Conservation (phyloP, 345 rosid genomes). For the Pugionium dolabratum region DNA sequence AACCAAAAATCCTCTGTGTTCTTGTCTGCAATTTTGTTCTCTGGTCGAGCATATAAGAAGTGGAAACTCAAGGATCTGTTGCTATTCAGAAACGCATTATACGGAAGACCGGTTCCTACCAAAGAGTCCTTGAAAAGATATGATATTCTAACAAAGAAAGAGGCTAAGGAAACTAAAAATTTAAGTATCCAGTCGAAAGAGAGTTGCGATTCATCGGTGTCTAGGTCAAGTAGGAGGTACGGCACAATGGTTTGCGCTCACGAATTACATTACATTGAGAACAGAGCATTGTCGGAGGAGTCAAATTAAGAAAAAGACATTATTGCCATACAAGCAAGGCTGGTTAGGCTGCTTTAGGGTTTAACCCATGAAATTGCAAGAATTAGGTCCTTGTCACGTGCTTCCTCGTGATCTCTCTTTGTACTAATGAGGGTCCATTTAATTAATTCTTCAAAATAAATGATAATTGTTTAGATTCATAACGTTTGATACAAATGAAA, state of each 20-base stretch:
- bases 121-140: constrained; percentile 54
- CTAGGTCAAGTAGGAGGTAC: constrained; percentile 45
- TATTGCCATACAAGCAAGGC: constrained; percentile 89
- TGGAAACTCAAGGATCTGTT: constrained; percentile 85
- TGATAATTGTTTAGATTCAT: too few species aligned
- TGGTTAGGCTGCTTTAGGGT: constrained; percentile 86
- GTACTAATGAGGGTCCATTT: constrained; percentile 14
- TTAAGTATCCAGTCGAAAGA: constrained; percentile 74
- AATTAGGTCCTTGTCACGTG: constrained; percentile 73
- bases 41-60: constrained; percentile 54
- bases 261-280: constrained; percentile 81
- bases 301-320: constrained; percentile 82
- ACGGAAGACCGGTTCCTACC: constrained; percentile 66
- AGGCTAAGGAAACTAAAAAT: constrained; percentile 51
- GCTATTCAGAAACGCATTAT: constrained; percentile 87
- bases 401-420: constrained; percentile 38
- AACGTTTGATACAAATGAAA: too few species aligned
- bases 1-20: constrained; percentile 49
- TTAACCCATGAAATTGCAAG: constrained; percentile 72
- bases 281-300: constrained; percentile 89
- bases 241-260: constrained; percentile 62
- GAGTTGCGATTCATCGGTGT: constrained; percentile 46
- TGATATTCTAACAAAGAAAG: constrained; percentile 51
- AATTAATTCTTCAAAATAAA: background rate
- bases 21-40: constrained; percentile 65